Evolutionary conservation across 1,284 basidiomycete genomes (phyloP).

Genomic region (Cryptococcus sp.): DNA sequence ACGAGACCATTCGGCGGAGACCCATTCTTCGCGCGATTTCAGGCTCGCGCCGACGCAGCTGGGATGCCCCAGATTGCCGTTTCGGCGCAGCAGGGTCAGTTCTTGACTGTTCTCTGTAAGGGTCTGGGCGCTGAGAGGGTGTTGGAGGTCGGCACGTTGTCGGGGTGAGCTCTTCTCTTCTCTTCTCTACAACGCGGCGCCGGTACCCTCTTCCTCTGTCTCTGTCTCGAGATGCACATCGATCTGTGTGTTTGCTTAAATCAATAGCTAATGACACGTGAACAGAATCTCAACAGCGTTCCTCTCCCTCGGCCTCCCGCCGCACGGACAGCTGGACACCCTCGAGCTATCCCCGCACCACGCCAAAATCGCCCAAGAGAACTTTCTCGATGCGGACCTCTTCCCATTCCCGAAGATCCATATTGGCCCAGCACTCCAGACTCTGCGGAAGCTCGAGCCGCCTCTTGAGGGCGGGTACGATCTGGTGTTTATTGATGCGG

Average conservation of each 20-base stretch:
- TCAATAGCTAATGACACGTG: background rate
- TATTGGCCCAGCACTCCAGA: constrained; percentile 35
- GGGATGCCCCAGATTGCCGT: constrained; percentile 41
- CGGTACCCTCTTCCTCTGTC: background rate
- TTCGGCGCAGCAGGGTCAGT: constrained; percentile 40
- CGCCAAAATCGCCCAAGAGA: constrained; percentile 39
- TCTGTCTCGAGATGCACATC: background rate
- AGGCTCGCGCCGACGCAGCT: constrained; percentile 30
- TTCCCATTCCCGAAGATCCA: constrained; percentile 47
- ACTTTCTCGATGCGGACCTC: constrained; percentile 44
- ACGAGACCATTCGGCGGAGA: constrained; percentile 25
- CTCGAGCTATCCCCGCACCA: constrained; percentile 38
- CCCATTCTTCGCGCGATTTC: constrained; percentile 18
- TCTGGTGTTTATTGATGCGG: constrained; percentile 48
- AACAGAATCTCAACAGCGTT: constrained; percentile 43
- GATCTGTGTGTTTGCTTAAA: background rate
- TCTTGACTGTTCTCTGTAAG: constrained; percentile 40
- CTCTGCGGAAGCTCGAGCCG: constrained; percentile 23
- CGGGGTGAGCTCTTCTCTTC: constrained; percentile 31
- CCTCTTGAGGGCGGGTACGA: constrained; percentile 38
- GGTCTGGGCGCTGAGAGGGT: constrained; percentile 37
- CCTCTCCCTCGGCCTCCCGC: constrained; percentile 37
- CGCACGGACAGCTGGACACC: constrained; percentile 47
- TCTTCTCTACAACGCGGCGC: no score
- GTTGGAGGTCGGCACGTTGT: constrained; percentile 47